Percentiles rank a stretch among this genome's conserved stretches.
Evolutionary conservation across 2,329 filamentous ascomycete species (phyloP).

Genomic region (Chaetoscypha palmicola): DNA sequence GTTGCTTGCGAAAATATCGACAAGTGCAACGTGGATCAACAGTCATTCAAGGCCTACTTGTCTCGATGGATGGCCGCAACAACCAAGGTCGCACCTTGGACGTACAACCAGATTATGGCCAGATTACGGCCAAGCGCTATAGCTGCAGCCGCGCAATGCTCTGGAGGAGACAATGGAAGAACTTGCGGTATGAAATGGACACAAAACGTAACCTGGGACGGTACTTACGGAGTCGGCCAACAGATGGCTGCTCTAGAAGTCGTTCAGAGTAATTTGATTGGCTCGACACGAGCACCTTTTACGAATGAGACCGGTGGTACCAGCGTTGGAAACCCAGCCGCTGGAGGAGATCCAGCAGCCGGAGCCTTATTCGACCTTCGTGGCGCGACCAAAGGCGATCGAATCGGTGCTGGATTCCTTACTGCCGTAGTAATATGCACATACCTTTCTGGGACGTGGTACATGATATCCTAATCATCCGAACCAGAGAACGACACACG

Average conservation of each 20-base stretch:
- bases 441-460: conserved; percentile 49
- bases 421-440: conserved; percentile 48
- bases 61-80: conserved; percentile 54
- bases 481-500: neutral
- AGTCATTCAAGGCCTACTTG: conserved; percentile 58
- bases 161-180: conserved; percentile 47
- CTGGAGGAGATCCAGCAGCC: conserved; percentile 16
- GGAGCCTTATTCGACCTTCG: neutral
- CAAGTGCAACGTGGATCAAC: conserved; percentile 55
- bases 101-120: conserved; percentile 44
- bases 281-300: conserved; percentile 36
- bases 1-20: conserved; percentile 56
- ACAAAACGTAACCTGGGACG: conserved; percentile 47
- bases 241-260: conserved; percentile 64
- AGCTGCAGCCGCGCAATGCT: conserved; percentile 51
- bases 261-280: conserved; percentile 53
- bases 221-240: conserved; percentile 55
- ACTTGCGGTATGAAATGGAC: conserved; percentile 57
- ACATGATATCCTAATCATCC: conserved; percentile 40
- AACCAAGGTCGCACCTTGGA: conserved; percentile 57
- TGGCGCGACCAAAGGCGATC: conserved; percentile 46
- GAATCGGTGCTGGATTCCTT: conserved; percentile 60
- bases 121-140: conserved; percentile 45
- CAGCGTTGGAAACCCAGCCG: conserved; percentile 36
- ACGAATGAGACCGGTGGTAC: conserved; percentile 51